Conservation (phyloP, 129 eudicot genomes). For the Apium graveolens region DNA sequence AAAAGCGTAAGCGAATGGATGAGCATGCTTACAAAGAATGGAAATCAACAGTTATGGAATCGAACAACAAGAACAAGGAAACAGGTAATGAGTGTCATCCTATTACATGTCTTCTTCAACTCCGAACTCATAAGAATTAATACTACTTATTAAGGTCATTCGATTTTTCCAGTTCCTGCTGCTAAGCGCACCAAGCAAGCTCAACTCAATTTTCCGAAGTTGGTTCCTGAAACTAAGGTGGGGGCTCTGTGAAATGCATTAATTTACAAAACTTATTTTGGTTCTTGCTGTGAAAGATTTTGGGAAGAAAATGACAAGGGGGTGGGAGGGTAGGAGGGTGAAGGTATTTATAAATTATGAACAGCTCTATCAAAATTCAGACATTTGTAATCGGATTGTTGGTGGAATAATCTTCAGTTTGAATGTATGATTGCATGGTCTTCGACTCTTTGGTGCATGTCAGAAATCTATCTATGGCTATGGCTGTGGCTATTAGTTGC, state of each 20-base stretch:
- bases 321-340: neutral
- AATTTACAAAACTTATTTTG: neutral
- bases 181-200: conserved; percentile 60
- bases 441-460: neutral
- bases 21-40: conserved; percentile 60
- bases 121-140: neutral
- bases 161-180: conserved; percentile 28
- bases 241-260: conserved; percentile 15
- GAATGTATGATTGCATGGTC: neutral
- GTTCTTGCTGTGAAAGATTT: neutral
- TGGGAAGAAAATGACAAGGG: no score
- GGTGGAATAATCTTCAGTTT: neutral
- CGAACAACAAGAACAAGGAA: conserved; percentile 43
- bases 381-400: neutral
- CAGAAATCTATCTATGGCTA: neutral
- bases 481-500: neutral
- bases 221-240: conserved; percentile 37
- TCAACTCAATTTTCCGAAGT: conserved; percentile 40
- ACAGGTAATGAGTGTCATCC: conserved; percentile 36
- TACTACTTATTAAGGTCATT: neutral
- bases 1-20: conserved; percentile 73
- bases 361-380: neutral
- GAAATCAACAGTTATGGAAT: conserved; percentile 63
- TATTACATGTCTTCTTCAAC: neutral
- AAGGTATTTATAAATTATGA: neutral